Evolutionary conservation across 345 rosid species (phyloP).

Genomic region (Eucalyptus cloeziana): DNA sequence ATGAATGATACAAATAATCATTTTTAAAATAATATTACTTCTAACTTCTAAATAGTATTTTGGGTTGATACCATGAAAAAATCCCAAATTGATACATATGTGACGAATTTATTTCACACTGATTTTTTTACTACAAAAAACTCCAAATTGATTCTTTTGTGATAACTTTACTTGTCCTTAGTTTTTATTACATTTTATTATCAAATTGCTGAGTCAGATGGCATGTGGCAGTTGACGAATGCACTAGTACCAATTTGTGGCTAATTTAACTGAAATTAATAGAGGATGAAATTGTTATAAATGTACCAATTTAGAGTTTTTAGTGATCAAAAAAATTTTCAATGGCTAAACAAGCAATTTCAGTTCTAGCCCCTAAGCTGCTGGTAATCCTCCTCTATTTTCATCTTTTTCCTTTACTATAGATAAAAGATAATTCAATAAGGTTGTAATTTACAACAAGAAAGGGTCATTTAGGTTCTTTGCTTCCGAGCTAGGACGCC

Average conservation of each 20-base stretch:
- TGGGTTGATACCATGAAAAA: too few species aligned
- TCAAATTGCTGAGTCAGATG: rapidly evolving
- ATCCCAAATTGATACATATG: too few species aligned
- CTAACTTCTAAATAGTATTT: neutral
- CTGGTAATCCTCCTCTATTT: neutral
- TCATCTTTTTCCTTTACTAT: neutral
- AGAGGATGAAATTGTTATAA: too few species aligned
- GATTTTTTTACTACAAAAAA: rapidly evolving
- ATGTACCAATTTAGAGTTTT: too few species aligned
- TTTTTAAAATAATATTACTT: rapidly evolving
- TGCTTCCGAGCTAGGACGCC: neutral
- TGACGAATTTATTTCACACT: too few species aligned
- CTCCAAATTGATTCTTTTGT: rapidly evolving
- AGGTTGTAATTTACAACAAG: neutral
- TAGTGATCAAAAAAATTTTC: neutral
- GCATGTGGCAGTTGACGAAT: rapidly evolving
- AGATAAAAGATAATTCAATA: neutral
- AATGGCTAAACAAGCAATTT: neutral
- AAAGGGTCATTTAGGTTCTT: neutral
- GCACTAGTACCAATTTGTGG: too few species aligned
- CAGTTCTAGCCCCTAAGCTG: neutral
- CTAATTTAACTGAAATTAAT: too few species aligned
- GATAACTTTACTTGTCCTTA: rapidly evolving
- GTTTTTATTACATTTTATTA: rapidly evolving
- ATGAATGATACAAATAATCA: neutral